Conservation (phyloP, 768 basidiomycete species). For the Mycena floridula region DNA sequence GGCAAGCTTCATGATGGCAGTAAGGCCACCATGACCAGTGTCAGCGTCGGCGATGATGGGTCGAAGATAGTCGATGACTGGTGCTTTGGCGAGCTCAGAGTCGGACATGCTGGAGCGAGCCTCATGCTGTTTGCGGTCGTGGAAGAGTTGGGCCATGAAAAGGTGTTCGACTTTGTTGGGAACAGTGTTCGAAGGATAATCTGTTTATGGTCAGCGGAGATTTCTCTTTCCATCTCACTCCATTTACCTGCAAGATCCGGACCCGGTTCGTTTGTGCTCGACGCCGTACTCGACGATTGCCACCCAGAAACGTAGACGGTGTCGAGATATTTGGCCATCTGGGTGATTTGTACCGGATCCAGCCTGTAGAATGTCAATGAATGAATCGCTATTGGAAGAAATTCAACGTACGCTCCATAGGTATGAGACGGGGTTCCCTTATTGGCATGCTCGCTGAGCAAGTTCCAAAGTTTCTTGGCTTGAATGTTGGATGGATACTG, state of each 20-base stretch:
- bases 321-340: conserved; percentile 98
- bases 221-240: neutral
- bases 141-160: conserved; percentile 98
- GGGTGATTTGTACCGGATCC: conserved; percentile 95
- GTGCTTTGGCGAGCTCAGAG: conserved; percentile 62
- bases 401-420: conserved; percentile 98
- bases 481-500: conserved; percentile 80
- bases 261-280: conserved; percentile 91
- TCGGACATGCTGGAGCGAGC: conserved; percentile 66
- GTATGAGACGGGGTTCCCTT: conserved; percentile 85
- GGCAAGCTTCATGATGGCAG: conserved; percentile 97
- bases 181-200: conserved; percentile 98
- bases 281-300: conserved; percentile 92
- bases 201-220: conserved; percentile 28
- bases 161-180: conserved; percentile 98
- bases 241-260: conserved; percentile 90
- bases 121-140: conserved; percentile 95
- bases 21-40: conserved; percentile 95
- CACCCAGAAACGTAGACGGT: conserved; percentile 98
- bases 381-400: neutral
- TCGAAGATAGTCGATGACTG: conserved; percentile 82
- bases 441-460: conserved; percentile 73
- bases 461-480: conserved; percentile 80
- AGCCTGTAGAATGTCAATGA: conserved; percentile 48
- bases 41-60: conserved; percentile 97